Conservation (phyloP, 2,329 filamentous ascomycete species). For the Aphanoascus verrucosus region DNA sequence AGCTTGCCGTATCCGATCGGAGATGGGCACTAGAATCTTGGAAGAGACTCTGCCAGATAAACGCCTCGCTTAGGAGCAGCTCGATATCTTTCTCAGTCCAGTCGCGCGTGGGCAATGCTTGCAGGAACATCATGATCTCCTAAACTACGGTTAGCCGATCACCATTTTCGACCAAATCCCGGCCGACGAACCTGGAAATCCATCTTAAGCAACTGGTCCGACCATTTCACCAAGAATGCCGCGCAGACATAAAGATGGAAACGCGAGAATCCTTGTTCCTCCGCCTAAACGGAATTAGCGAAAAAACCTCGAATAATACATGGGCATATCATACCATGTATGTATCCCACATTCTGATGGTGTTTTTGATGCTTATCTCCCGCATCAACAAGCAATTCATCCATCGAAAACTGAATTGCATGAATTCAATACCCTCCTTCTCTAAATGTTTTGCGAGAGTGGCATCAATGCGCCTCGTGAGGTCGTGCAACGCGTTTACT, state of each 20-base stretch:
- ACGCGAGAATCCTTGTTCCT: slow-evolving; percentile 95
- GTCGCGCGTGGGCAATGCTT: slow-evolving; percentile 78
- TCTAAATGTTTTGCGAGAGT: slow-evolving; percentile 79
- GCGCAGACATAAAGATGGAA: slow-evolving; percentile 98
- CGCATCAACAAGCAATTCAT: slow-evolving; percentile 99
- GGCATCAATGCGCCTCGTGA: slow-evolving; percentile 81
- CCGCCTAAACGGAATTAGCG: slow-evolving; percentile 52
- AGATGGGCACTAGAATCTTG: slow-evolving; percentile 89
- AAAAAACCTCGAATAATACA: slow-evolving; percentile 7
- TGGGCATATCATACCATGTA: slow-evolving; percentile 62
- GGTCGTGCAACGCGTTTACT: slow-evolving; percentile 74
- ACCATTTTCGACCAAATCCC: background rate
- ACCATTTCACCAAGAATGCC: slow-evolving; percentile 97
- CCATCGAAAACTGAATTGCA: slow-evolving; percentile 98
- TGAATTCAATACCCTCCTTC: slow-evolving; percentile 87
- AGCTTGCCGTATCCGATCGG: slow-evolving; percentile 27
- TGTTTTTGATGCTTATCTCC: slow-evolving; percentile 91
- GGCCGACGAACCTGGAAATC: slow-evolving; percentile 58
- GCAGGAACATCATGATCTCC: slow-evolving; percentile 98
- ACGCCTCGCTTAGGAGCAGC: slow-evolving; percentile 86
- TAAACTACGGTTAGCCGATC: slow-evolving; percentile 34
- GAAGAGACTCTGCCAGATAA: slow-evolving; percentile 97
- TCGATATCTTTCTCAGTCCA: slow-evolving; percentile 99
- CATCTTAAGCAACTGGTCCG: slow-evolving; percentile 87
- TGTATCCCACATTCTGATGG: slow-evolving; percentile 98